Percentiles rank a stretch among this genome's conserved stretches.
Evolutionary conservation across 2,329 filamentous ascomycete genomes (phyloP).

Genomic region (Cladosporium halotolerans): DNA sequence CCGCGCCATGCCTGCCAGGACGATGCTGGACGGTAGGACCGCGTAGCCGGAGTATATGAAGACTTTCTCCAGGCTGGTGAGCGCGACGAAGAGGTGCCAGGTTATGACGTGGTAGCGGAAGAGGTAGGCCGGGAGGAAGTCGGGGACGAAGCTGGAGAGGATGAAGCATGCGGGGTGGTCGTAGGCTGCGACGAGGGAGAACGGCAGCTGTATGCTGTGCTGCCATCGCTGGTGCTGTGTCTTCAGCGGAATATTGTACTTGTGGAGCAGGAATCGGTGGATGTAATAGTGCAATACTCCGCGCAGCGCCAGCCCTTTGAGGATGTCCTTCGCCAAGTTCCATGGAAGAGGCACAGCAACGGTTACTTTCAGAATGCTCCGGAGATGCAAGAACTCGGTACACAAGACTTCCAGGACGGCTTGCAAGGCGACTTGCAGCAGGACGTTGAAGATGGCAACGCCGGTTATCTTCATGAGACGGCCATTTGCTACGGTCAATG

Average conservation of each 20-base stretch:
- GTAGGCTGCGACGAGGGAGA: constrained; percentile 57
- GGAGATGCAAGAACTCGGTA: constrained; percentile 47
- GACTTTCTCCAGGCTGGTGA: constrained; percentile 62
- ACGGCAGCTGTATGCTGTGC: constrained; percentile 53
- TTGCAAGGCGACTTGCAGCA: constrained; percentile 50
- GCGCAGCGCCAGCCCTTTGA: constrained; percentile 48
- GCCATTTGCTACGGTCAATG: constrained; percentile 36
- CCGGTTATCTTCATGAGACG: constrained; percentile 45
- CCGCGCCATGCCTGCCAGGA: constrained; percentile 53
- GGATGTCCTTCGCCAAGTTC: constrained; percentile 51
- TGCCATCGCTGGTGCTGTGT: constrained; percentile 50
- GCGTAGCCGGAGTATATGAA: constrained; percentile 64
- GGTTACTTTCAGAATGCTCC: constrained; percentile 53
- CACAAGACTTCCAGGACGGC: constrained; percentile 49
- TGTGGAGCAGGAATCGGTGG: constrained; percentile 67
- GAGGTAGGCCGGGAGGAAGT: constrained; percentile 59
- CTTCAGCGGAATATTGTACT: constrained; percentile 25
- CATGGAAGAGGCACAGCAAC: constrained; percentile 58
- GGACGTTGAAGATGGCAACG: constrained; percentile 51
- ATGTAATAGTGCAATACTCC: constrained; percentile 66
- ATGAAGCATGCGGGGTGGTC: constrained; percentile 63
- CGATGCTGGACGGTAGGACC: constrained; percentile 51
- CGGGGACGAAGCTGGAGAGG: constrained; percentile 56
- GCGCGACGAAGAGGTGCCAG: constrained; percentile 57
- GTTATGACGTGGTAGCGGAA: constrained; percentile 67